Conservation (phyloP, 1,284 basidiomycete genomes). For the Fistulinella staudtii region DNA sequence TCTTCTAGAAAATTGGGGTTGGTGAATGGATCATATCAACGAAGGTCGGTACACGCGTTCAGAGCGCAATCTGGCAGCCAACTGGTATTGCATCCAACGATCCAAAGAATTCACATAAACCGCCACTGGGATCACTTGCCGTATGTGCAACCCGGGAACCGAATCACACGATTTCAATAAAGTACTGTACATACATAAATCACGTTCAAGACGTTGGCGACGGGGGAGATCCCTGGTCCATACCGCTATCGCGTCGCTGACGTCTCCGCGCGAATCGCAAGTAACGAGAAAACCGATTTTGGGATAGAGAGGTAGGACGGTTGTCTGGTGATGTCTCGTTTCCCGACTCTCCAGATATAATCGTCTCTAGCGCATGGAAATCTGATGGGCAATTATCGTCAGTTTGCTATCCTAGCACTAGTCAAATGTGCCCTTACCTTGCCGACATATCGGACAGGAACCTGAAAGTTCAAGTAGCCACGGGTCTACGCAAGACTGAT, state of each 20-base stretch:
- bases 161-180: too few species aligned
- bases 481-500: slow-evolving; percentile 77
- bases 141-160: too few species aligned
- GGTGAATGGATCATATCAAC: too few species aligned
- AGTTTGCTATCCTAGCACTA: neutral
- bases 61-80: too few species aligned
- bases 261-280: slow-evolving; percentile 58
- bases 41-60: too few species aligned
- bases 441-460: slow-evolving; percentile 87
- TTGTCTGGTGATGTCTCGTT: slow-evolving; percentile 22
- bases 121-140: too few species aligned
- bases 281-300: slow-evolving; percentile 63
- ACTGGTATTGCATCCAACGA: too few species aligned
- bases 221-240: slow-evolving; percentile 25
- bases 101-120: too few species aligned
- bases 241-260: slow-evolving; percentile 22
- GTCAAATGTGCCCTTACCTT: slow-evolving; percentile 50
- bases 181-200: neutral
- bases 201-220: slow-evolving; percentile 9
- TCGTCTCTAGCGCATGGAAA: slow-evolving; percentile 48
- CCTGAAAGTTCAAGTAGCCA: slow-evolving; percentile 89
- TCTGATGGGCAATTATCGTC: slow-evolving; percentile 32
- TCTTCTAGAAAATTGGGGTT: too few species aligned
- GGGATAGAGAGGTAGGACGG: slow-evolving; percentile 23
- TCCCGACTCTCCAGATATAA: slow-evolving; percentile 38